Evolutionary conservation across 1,139 yeast species (phyloP).

Genomic region (Ashbya aceris): DNA sequence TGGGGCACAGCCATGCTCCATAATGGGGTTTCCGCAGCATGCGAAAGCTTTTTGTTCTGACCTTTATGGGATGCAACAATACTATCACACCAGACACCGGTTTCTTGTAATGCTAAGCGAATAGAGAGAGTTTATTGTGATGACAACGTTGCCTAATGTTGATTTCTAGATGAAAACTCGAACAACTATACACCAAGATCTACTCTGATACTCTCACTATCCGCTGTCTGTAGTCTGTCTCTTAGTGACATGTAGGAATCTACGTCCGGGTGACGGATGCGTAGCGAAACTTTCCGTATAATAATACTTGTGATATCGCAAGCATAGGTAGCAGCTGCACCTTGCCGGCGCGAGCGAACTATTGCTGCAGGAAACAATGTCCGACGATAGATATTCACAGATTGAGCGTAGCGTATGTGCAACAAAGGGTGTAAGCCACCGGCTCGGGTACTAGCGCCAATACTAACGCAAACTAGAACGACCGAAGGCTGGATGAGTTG

Average conservation of each 20-base stretch:
- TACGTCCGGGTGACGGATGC: no score
- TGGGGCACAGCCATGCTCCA: conserved; percentile 42
- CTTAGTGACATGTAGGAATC: no score
- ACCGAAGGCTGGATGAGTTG: conserved; percentile 46
- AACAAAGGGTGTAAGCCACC: not conserved
- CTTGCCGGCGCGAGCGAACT: no score
- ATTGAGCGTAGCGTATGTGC: conserved; percentile 33
- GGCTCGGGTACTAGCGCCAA: not conserved
- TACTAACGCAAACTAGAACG: conserved; percentile 36
- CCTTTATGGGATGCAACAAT: not conserved
- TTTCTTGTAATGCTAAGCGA: not conserved
- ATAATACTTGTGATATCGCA: no score
- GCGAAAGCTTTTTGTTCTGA: conserved; percentile 33
- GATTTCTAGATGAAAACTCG: conserved; percentile 28
- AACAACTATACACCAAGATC: conserved; percentile 33
- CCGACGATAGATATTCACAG: conserved; percentile 35
- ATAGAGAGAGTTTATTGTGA: conserved; percentile 19
- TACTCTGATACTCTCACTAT: conserved; percentile 26
- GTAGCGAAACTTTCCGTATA: no score
- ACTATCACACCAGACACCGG: not conserved
- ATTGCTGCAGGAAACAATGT: conserved; percentile 27
- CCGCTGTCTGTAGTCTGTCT: no score
- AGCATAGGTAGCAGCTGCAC: no score
- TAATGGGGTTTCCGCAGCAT: conserved; percentile 31
- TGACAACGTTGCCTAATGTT: conserved; percentile 30